phyloP scores from a whole-genome alignment of 345 rosid genomes.

The Cochlearia excelsa region DNA sequence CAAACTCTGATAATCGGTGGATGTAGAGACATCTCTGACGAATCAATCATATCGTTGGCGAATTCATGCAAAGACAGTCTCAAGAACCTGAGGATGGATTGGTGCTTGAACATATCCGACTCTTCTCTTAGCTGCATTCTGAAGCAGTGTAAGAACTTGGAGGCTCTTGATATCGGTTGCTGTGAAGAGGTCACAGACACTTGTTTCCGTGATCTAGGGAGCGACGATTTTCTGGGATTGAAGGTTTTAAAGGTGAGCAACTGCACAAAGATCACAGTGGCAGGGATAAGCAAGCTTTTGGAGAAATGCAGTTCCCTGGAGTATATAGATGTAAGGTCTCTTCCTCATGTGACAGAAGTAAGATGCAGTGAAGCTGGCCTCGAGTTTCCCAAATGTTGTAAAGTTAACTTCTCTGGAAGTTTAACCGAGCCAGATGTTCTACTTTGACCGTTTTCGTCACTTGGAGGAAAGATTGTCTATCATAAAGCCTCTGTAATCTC shows the following conservation, averaged over 20 bases:
- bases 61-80: slow-evolving; percentile 57
- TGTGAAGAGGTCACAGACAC: slow-evolving; percentile 79
- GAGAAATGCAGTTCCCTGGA: slow-evolving; percentile 58
- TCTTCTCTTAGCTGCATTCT: slow-evolving; percentile 63
- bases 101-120: slow-evolving; percentile 82
- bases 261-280: slow-evolving; percentile 67
- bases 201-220: slow-evolving; percentile 51
- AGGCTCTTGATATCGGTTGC: slow-evolving; percentile 87
- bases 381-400: slow-evolving; percentile 65
- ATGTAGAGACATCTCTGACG: slow-evolving; percentile 65
- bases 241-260: slow-evolving; percentile 72
- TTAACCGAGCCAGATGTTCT: slow-evolving; percentile 62
- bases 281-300: slow-evolving; percentile 66
- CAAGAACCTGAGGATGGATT: slow-evolving; percentile 83
- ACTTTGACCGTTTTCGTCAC: slow-evolving; percentile 30
- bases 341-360: slow-evolving; percentile 66
- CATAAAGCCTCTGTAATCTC: slow-evolving; percentile 14
- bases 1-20: slow-evolving; percentile 85
- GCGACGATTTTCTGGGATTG: slow-evolving; percentile 42
- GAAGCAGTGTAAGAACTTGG: slow-evolving; percentile 63
- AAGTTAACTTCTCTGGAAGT: slow-evolving; percentile 72
- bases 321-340: slow-evolving; percentile 84
- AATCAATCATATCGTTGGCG: slow-evolving; percentile 58
- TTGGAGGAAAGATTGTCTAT: slow-evolving; percentile 16
- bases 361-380: slow-evolving; percentile 79